A percentile compares a stretch with the other conserved stretches of the same genome.
phyloP scores from a whole-genome alignment of 768 basidiomycete species.

The Panellus pusillus region DNA sequence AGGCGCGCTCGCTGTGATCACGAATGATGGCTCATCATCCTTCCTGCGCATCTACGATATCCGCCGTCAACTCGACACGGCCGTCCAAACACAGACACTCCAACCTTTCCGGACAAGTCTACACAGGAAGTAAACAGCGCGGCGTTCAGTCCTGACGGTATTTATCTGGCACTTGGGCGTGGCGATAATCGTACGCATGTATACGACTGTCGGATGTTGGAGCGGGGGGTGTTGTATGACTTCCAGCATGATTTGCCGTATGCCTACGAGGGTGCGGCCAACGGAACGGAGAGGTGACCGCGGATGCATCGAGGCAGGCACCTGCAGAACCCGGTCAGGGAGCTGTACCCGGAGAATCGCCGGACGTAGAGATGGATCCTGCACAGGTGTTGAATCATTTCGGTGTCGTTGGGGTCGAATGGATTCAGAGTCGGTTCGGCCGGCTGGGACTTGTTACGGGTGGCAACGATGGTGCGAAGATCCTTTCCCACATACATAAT shows the following conservation, averaged over 20 bases:
- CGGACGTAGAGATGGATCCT: too few relatives aligned
- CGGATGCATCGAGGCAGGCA: too few relatives aligned
- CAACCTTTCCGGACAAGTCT: conserved; percentile 37
- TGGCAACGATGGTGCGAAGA: conserved; percentile 58
- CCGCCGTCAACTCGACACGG: conserved; percentile 28
- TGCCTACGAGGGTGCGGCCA: too few relatives aligned
- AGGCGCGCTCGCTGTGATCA: conserved; percentile 32
- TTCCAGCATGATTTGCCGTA: conserved; percentile 41
- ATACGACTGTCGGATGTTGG: conserved; percentile 60
- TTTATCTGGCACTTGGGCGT: conserved; percentile 60
- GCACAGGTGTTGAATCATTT: conserved; percentile 28
- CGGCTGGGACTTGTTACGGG: conserved; percentile 55
- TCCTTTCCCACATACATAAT: not conserved
- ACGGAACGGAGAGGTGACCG: too few relatives aligned
- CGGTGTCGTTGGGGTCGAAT: conserved; percentile 53
- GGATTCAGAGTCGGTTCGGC: conserved; percentile 45
- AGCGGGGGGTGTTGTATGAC: conserved; percentile 43
- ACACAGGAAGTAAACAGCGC: conserved; percentile 46
- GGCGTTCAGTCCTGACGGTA: conserved; percentile 58
- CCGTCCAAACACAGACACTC: conserved; percentile 33
- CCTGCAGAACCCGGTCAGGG: too few relatives aligned
- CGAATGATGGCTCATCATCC: conserved; percentile 21
- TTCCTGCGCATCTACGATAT: conserved; percentile 56
- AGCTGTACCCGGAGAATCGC: too few relatives aligned
- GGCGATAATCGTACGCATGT: conserved; percentile 60